Percentiles rank a stretch among this genome's conserved stretches.
phyloP scores from a whole-genome alignment of 768 basidiomycete genomes.

The Gloeopeniophorella convolvens region DNA sequence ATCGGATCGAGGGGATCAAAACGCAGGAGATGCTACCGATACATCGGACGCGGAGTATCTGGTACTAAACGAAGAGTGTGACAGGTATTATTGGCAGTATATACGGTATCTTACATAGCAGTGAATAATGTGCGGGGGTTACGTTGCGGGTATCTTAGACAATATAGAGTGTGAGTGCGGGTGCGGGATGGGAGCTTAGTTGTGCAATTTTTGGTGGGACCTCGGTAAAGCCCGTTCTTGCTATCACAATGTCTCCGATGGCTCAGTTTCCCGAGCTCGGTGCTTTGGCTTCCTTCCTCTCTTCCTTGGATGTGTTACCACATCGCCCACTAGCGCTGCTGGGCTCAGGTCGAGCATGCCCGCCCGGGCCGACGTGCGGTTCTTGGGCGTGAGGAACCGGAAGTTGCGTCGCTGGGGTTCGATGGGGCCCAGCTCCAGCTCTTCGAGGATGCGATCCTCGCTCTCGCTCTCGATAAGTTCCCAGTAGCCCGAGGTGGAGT shows the following conservation, averaged over 20 bases:
- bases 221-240: too few species aligned
- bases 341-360: not conserved
- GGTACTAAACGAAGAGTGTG: slow-evolving; percentile 52
- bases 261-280: too few species aligned
- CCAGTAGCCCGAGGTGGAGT: slow-evolving; percentile 8
- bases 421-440: slow-evolving; percentile 14
- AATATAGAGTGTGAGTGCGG: too few species aligned
- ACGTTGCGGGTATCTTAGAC: too few species aligned
- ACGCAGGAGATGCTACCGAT: slow-evolving; percentile 52
- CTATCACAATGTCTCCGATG: too few species aligned
- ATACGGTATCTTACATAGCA: too few species aligned
- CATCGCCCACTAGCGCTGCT: not conserved
- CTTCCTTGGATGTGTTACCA: too few species aligned
- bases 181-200: too few species aligned
- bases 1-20: slow-evolving; percentile 51
- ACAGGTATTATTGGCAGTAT: not conserved
- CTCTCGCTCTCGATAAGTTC: slow-evolving; percentile 17
- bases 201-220: too few species aligned
- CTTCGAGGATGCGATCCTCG: slow-evolving; percentile 17
- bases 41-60: slow-evolving; percentile 77
- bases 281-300: too few species aligned
- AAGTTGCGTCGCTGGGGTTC: slow-evolving; percentile 18
- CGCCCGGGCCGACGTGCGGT: slow-evolving; percentile 3
- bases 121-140: too few species aligned
- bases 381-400: slow-evolving; percentile 8